A percentile compares a stretch with the other conserved stretches of the same genome.
Evolutionary conservation across 306 rosid species (phyloP).

Genomic region (Prunus salicina): DNA sequence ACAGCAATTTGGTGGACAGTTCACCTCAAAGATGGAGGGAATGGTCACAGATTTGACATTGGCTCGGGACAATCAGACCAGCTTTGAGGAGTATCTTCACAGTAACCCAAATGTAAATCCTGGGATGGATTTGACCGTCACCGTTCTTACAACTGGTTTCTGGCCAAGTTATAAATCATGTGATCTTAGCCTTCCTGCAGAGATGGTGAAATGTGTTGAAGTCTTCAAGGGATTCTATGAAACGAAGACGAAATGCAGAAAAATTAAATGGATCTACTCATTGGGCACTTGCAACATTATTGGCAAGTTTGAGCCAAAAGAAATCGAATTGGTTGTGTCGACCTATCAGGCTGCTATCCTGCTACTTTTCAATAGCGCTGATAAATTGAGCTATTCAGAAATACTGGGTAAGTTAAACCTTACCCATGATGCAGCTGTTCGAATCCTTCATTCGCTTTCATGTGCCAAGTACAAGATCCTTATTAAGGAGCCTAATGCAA

Average conservation of each 20-base stretch:
- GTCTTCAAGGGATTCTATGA: constrained; percentile 63
- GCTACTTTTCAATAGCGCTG: constrained; percentile 59
- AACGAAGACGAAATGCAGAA: constrained; percentile 53
- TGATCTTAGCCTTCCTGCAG: constrained; percentile 66
- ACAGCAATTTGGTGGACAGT: constrained; percentile 72
- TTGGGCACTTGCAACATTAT: constrained; percentile 61
- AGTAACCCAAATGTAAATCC: constrained; percentile 42
- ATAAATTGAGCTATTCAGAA: constrained; percentile 61
- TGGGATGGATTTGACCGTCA: constrained; percentile 65
- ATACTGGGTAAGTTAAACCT: constrained; percentile 63
- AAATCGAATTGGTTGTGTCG: constrained; percentile 64
- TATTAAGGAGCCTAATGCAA: constrained; percentile 53
- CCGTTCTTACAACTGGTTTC: constrained; percentile 72
- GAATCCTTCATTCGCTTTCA: constrained; percentile 71
- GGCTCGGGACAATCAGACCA: constrained; percentile 58
- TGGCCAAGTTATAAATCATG: constrained; percentile 82
- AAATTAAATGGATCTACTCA: constrained; percentile 76
- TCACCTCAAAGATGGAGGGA: constrained; percentile 87
- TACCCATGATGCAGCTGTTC: constrained; percentile 43
- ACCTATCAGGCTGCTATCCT: constrained; percentile 76
- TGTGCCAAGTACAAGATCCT: constrained; percentile 74
- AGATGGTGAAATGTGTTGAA: constrained; percentile 73
- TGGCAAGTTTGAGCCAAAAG: constrained; percentile 63
- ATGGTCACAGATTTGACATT: constrained; percentile 68
- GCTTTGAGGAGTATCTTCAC: constrained; percentile 58